Evolutionary conservation across 257 asterid genomes (phyloP).

Genomic region (Cynanchum wilfordii): DNA sequence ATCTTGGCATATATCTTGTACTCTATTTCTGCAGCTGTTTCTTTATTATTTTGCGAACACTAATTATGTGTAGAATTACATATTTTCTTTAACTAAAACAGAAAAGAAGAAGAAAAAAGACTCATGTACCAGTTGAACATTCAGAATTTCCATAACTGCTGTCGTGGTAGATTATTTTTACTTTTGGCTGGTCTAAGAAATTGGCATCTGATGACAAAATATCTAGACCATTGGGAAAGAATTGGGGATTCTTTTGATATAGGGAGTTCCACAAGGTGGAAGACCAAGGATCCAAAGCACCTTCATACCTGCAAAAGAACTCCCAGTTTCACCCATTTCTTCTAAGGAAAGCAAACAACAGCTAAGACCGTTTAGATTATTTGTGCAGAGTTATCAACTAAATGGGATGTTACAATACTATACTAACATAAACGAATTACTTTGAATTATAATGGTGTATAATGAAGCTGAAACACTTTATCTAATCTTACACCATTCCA

Average conservation of each 20-base stretch:
- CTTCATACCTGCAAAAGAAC: constrained; percentile 71
- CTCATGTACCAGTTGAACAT: constrained; percentile 47
- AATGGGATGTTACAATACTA: neutral
- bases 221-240: constrained; percentile 69
- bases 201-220: constrained; percentile 33
- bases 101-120: constrained; percentile 5
- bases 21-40: neutral
- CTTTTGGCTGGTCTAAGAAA: constrained; percentile 69
- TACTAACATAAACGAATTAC: neutral
- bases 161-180: constrained; percentile 54
- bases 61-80: too few relatives aligned
- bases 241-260: constrained; percentile 38
- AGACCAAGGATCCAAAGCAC: constrained; percentile 96
- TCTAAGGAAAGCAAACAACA: neutral
- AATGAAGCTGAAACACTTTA: neutral
- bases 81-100: neutral
- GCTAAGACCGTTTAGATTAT: neutral
- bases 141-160: constrained; percentile 33
- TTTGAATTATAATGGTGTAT: neutral
- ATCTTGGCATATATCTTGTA: neutral
- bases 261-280: constrained; percentile 66
- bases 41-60: too few relatives aligned
- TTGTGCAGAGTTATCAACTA: neutral
- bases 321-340: neutral
- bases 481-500: neutral